A percentile compares a stretch with the other conserved stretches of the same genome.
Evolutionary conservation across 371 early-diverging fungal genomes (phyloP).

Genomic region (Mucor mucedo): DNA sequence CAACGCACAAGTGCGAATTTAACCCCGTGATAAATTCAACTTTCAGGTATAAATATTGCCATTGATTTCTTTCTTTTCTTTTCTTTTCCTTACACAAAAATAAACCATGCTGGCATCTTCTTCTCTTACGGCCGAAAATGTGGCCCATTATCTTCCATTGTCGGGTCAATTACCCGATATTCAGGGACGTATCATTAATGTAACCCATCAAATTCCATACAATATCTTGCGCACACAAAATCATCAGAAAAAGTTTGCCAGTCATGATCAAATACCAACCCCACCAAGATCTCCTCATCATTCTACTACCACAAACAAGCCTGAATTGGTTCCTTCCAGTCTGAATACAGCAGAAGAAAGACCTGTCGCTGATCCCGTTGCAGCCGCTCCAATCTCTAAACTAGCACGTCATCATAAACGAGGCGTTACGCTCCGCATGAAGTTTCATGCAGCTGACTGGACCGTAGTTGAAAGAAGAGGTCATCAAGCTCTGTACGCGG

Average conservation of each 20-base stretch:
- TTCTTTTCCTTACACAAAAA: not conserved
- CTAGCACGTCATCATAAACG: conserved; percentile 36
- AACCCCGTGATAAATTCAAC: not conserved
- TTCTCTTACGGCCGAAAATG: conserved; percentile 30
- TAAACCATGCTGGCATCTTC: not conserved
- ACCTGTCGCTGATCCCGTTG: conserved; percentile 23
- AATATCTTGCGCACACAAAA: conserved; percentile 33
- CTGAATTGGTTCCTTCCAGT: not conserved
- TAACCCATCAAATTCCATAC: conserved; percentile 41
- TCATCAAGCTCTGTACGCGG: conserved; percentile 76
- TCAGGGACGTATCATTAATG: conserved; percentile 43
- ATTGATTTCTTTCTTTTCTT: not conserved
- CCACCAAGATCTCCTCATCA: conserved; percentile 8
- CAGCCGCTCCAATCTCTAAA: conserved; percentile 36
- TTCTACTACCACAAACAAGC: conserved; percentile 13
- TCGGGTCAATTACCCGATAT: conserved; percentile 34
- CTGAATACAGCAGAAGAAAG: not conserved
- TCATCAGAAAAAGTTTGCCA: not conserved
- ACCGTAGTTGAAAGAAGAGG: conserved; percentile 57
- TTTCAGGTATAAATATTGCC: conserved; percentile 3
- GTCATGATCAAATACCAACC: not conserved
- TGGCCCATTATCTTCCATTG: conserved; percentile 35
- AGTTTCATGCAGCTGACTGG: conserved; percentile 41
- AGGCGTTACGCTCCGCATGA: conserved; percentile 28
- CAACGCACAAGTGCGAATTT: not conserved